phyloP scores from a whole-genome alignment of 345 rosid species.

The Tarenaya hassleriana region DNA sequence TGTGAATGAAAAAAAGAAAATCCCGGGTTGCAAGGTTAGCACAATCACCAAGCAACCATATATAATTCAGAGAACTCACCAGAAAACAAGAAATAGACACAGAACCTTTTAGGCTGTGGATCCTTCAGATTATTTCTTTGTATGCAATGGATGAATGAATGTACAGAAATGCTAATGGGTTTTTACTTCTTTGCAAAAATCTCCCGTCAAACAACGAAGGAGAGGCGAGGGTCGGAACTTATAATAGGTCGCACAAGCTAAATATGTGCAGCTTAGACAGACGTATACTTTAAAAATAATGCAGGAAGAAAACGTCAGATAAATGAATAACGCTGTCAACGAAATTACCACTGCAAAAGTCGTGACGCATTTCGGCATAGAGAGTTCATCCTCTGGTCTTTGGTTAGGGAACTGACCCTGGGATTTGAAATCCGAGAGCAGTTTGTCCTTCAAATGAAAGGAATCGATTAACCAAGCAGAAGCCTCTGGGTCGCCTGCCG shows the following conservation, averaged over 20 bases:
- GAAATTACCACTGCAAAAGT: slow-evolving; percentile 41
- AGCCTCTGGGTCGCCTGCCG: slow-evolving; percentile 38
- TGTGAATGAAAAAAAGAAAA: background rate
- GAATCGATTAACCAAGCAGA: slow-evolving; percentile 55
- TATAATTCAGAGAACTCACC: slow-evolving; percentile 17
- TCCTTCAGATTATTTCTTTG: slow-evolving; percentile 19
- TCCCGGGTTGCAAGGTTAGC: background rate
- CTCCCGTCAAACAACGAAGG: slow-evolving; percentile 25
- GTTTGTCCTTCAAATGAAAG: slow-evolving; percentile 54
- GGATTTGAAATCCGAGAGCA: slow-evolving; percentile 50
- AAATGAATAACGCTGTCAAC: slow-evolving; percentile 45
- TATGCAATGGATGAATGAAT: slow-evolving; percentile 26
- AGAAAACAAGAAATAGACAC: background rate
- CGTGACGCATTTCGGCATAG: slow-evolving; percentile 41
- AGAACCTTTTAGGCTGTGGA: slow-evolving; percentile 15
- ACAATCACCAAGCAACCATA: background rate
- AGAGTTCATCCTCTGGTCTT: slow-evolving; percentile 41
- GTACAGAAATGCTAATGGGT: slow-evolving; percentile 22
- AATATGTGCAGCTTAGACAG: slow-evolving; percentile 44
- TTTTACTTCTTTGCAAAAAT: slow-evolving; percentile 23
- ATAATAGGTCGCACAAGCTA: slow-evolving; percentile 44
- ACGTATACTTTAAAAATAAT: slow-evolving; percentile 51
- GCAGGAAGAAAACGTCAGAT: slow-evolving; percentile 52
- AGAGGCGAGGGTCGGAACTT: slow-evolving; percentile 37
- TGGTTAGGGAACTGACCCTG: slow-evolving; percentile 51